Percentiles rank a stretch among this genome's conserved stretches.
These are phyloP conservation scores for Candida oleophila DNA, from an alignment of 805 yeast genomes.

Conservation along the genomic window DNA sequence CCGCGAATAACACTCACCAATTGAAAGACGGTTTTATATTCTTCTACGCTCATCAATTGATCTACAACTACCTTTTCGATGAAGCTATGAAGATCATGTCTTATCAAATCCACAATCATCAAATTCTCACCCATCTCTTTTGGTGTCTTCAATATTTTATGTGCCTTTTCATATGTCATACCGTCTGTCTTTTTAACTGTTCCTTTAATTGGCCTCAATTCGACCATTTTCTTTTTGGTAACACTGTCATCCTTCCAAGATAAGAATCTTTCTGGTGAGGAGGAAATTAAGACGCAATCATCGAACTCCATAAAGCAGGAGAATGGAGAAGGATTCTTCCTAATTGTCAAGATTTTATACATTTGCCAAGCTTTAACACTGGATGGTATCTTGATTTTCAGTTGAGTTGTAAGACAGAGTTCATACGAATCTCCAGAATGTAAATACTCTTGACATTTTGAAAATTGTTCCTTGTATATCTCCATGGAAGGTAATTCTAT, in stretches of 20 bases:
- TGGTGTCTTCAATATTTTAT: conserved; percentile 67
- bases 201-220: conserved; percentile 94
- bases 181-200: conserved; percentile 71
- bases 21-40: conserved; percentile 87
- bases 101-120: conserved; percentile 93
- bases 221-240: conserved; percentile 44
- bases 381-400: conserved; percentile 53
- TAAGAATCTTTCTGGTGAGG: conserved; percentile 93
- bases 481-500: conserved; percentile 51
- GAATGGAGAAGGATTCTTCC: conserved; percentile 88
- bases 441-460: conserved; percentile 63
- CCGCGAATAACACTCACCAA: conserved; percentile 89
- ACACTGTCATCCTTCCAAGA: conserved; percentile 59
- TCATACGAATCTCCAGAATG: conserved; percentile 90
- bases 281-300: conserved; percentile 66
- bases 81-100: conserved; percentile 82
- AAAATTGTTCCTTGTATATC: conserved; percentile 55
- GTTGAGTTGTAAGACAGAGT: conserved; percentile 80
- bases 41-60: conserved; percentile 88
- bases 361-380: conserved; percentile 68
- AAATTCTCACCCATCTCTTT: conserved; percentile 94
- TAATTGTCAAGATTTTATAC: conserved; percentile 63
- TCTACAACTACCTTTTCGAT: conserved; percentile 66
- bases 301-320: conserved; percentile 74
- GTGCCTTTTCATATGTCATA: conserved; percentile 59